A percentile compares a stretch with the other conserved stretches of the same genome.
phyloP scores from a whole-genome alignment of 2,329 filamentous ascomycete genomes.

The Arachnomyces sp. region DNA sequence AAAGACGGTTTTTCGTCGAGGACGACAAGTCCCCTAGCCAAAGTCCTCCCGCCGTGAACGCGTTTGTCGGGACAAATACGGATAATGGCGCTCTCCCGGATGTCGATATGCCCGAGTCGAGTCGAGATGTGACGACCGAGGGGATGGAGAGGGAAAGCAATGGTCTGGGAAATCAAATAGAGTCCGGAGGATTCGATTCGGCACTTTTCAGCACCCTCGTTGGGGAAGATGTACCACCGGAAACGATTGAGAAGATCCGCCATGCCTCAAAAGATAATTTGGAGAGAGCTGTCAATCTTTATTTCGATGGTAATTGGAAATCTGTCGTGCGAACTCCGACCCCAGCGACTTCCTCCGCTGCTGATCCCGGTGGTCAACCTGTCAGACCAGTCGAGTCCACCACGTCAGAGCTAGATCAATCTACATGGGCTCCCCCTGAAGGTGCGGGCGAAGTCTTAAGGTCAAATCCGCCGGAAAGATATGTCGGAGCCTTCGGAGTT shows the following conservation, averaged over 20 bases:
- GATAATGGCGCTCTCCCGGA: too few species aligned
- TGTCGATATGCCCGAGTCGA: too few species aligned
- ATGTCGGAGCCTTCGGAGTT: conserved; percentile 85
- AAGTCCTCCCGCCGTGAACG: conserved; percentile 8
- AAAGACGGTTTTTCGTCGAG: conserved; percentile 55
- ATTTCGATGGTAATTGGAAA: conserved; percentile 56
- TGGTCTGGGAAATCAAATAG: conserved; percentile 2
- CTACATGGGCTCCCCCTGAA: not conserved
- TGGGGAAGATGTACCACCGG: conserved; percentile 41
- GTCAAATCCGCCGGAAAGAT: conserved; percentile 52
- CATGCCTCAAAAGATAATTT: conserved; percentile 43
- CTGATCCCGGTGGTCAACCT: too few species aligned
- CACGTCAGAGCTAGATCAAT: conserved; percentile 1
- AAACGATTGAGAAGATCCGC: conserved; percentile 42
- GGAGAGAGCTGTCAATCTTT: conserved; percentile 56
- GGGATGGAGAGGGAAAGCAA: conserved; percentile 9
- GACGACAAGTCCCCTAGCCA: conserved; percentile 24
- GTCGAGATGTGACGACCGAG: not conserved
- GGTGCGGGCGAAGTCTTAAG: conserved; percentile 2
- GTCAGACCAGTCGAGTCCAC: not conserved
- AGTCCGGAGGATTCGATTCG: conserved; percentile 42
- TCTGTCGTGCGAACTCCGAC: conserved; percentile 13
- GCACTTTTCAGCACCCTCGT: conserved; percentile 50
- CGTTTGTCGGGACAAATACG: not conserved
- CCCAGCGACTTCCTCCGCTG: conserved; percentile 1